These are phyloP conservation scores for Emmonsiellopsis sp. DNA, from an alignment of 2,329 filamentous ascomycete species.

Conservation along the genomic window DNA sequence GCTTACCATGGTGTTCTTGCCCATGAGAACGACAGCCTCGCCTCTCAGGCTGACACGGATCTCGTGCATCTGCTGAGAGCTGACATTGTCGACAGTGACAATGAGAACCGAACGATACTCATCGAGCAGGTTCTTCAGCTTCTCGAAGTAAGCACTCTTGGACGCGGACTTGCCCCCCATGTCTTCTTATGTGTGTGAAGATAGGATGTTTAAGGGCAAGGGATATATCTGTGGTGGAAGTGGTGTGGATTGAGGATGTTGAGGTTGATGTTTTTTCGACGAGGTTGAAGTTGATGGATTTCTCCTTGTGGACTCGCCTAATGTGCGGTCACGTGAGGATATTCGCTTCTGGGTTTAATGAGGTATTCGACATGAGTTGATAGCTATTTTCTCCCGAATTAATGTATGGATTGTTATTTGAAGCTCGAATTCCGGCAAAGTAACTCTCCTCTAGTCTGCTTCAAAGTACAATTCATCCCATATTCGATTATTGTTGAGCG, in stretches of 20 bases:
- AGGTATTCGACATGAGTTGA: neutral
- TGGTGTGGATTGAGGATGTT: conserved; percentile 17
- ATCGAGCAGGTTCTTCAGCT: conserved; percentile 96
- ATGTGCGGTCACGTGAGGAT: conserved; percentile 7
- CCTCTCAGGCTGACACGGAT: conserved; percentile 87
- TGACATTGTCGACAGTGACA: conserved; percentile 97
- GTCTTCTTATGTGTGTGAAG: conserved; percentile 85
- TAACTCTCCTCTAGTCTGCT: no score
- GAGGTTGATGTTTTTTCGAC: conserved; percentile 15
- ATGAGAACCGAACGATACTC: conserved; percentile 98
- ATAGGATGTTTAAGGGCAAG: conserved; percentile 98
- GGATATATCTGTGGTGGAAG: conserved; percentile 31
- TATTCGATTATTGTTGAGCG: no score
- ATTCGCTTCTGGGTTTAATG: neutral
- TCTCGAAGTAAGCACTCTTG: conserved; percentile 98
- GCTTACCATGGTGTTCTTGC: conserved; percentile 98
- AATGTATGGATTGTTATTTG: neutral
- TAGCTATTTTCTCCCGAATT: neutral
- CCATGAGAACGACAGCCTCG: conserved; percentile 94
- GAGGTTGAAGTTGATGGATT: conserved; percentile 4
- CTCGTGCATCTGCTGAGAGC: conserved; percentile 99
- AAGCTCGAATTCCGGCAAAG: no score
- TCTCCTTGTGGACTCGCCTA: conserved; percentile 32
- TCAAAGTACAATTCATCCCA: no score
- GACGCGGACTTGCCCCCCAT: conserved; percentile 95